These are phyloP conservation scores for Glaciozyma martinii DNA, from an alignment of 768 basidiomycete genomes.

Conservation along the genomic window DNA sequence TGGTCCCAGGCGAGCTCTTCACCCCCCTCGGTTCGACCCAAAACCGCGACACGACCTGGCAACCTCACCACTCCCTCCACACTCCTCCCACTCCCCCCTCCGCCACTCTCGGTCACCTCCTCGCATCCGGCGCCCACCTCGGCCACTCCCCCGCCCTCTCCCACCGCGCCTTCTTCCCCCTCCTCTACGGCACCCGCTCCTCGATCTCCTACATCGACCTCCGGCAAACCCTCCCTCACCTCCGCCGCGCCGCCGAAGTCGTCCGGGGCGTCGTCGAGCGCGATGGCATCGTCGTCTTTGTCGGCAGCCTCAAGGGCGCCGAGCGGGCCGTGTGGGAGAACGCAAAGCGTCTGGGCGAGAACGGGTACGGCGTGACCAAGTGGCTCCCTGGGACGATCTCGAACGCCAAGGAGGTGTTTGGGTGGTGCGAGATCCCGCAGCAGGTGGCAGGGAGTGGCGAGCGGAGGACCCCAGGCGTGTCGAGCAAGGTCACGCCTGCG, in stretches of 20 bases:
- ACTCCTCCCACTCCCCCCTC: constrained; percentile 54
- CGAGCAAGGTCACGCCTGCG: constrained; percentile 43
- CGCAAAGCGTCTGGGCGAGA: constrained; percentile 67
- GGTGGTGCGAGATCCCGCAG: constrained; percentile 38
- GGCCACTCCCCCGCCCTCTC: constrained; percentile 72
- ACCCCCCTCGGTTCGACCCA: constrained; percentile 65
- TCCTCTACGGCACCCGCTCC: constrained; percentile 83
- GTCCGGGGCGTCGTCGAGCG: constrained; percentile 69
- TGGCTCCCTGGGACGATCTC: constrained; percentile 96
- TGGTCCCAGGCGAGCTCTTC: constrained; percentile 2
- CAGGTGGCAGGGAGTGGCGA: background rate
- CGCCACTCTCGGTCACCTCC: constrained; percentile 74
- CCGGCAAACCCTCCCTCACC: constrained; percentile 81
- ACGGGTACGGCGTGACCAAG: constrained; percentile 71
- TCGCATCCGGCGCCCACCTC: constrained; percentile 88
- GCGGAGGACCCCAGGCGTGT: background rate
- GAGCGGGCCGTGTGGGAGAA: constrained; percentile 45
- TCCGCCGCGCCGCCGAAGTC: constrained; percentile 81
- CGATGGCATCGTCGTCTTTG: constrained; percentile 78
- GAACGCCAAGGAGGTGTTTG: constrained; percentile 67
- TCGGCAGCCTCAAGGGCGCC: constrained; percentile 53
- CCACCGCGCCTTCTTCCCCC: constrained; percentile 82
- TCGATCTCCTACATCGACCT: constrained; percentile 81
- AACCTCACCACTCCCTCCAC: constrained; percentile 61
- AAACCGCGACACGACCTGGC: constrained; percentile 57